Evolutionary conservation across 345 rosid species (phyloP), one percentile per base, ranked within the genome.

Genomic region (Citrus australasica): DNA sequence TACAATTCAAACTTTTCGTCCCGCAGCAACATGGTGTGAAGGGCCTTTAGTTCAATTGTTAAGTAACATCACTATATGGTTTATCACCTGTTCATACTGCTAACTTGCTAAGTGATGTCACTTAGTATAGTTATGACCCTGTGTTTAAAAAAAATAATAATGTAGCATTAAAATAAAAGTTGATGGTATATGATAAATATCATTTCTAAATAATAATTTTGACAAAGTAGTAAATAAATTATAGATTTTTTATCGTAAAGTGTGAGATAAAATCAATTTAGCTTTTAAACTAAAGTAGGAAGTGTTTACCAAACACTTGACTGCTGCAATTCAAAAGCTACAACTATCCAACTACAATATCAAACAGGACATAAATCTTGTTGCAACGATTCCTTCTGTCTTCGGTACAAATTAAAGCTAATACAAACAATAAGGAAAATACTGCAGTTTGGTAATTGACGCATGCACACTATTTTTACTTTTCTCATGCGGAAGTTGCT

Each of bases 251-350:
- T 13, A 13, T 13, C 17, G 2, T 46, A 11, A 46, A 46, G 1
- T 11, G 2, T 46, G 51, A 0, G 4, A 46, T 11, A 46, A 46
- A 42, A 13, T 46, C 0, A 46, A 13, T 2, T 42, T 42, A 11
- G 0, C 16, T 42, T 42, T 11, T 1, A 13, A 46, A 46, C 1
- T 3, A 46, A 14, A 3, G 0, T 2, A 9, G 0, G 0, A 46
- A 46, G 5, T 13, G 5, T 13, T 13, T 46, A 13, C 1, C 0
- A 46, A 46, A 46, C 3, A 11, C 51, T 46, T 46, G 5, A 46
- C 0, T 3, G 51, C 4, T 13, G 17, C 5, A 46, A 1, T 4
- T 3, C 13, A 46, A 46, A 46, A 13, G 1, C 0, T 46, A 46
- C 17, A 13, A 46, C 1, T 11, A 0, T 1, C 1, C 5, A 10